These are phyloP conservation scores for Amyloporia xantha DNA, from an alignment of 768 basidiomycete genomes.

Conservation along the genomic window DNA sequence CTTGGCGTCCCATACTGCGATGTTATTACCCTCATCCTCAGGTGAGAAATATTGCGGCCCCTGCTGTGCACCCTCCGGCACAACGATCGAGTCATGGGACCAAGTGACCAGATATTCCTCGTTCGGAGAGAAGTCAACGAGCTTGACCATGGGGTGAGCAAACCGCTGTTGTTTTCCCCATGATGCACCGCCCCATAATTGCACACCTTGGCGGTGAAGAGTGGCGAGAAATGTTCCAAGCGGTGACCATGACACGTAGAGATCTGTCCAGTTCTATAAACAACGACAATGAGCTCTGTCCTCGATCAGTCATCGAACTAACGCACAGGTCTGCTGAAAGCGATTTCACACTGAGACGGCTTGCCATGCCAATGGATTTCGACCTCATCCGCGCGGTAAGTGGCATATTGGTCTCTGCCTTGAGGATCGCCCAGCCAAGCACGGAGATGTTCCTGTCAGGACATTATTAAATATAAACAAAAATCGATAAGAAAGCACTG, in stretches of 20 bases:
- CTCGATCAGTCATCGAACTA: constrained; percentile 7
- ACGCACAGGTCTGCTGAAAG: constrained; percentile 67
- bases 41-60: constrained; percentile 84
- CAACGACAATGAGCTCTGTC: constrained; percentile 7
- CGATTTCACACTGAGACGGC: constrained; percentile 77
- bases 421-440: constrained; percentile 91
- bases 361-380: constrained; percentile 91
- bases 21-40: constrained; percentile 93
- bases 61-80: constrained; percentile 73
- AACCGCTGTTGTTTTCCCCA: constrained; percentile 88
- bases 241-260: constrained; percentile 96
- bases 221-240: constrained; percentile 93
- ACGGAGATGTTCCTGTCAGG: constrained; percentile 79
- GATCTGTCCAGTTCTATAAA: constrained; percentile 86
- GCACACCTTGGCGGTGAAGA: constrained; percentile 90
- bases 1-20: constrained; percentile 99
- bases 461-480: background rate
- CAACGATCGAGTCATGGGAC: constrained; percentile 90
- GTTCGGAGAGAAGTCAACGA: constrained; percentile 96
- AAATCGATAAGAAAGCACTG: constrained; percentile 7
- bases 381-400: constrained; percentile 88
- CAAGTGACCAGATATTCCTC: constrained; percentile 97
- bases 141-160: constrained; percentile 90
- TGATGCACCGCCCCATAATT: constrained; percentile 89
- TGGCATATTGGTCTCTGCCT: constrained; percentile 94